Percentiles rank a stretch among this genome's conserved stretches.
phyloP scores from a whole-genome alignment of 805 yeast genomes.

The baker's yeast (Saccharomyces cerevisiae) region DNA sequence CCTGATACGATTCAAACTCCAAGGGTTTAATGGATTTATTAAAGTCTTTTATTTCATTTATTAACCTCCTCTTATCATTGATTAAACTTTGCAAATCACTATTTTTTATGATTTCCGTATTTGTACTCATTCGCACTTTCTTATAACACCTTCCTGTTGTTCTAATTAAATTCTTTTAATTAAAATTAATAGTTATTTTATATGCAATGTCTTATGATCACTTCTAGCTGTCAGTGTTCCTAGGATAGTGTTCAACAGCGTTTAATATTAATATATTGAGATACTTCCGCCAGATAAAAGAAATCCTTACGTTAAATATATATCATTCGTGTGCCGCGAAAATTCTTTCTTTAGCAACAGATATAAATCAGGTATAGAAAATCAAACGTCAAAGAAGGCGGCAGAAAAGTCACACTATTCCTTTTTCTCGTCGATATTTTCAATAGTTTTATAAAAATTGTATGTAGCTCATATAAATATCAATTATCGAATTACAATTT shows the following conservation, averaged over 20 bases:
- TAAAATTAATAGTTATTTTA: not conserved
- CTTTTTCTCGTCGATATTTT: not conserved
- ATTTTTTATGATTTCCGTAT: not conserved
- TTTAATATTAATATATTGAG: not conserved
- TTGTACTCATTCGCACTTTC: not conserved
- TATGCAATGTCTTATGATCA: not conserved
- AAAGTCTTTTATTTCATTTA: constrained; percentile 8
- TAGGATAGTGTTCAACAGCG: not conserved
- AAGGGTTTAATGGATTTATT: constrained; percentile 14
- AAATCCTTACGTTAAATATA: not conserved
- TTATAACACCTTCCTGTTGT: not conserved
- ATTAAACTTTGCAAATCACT: constrained; percentile 4
- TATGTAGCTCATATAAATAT: constrained; percentile 6
- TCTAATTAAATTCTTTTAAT: not conserved
- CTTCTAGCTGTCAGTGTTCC: not conserved
- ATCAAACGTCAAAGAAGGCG: not conserved
- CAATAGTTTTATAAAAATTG: not conserved
- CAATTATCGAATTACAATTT: constrained; percentile 15
- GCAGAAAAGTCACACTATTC: not conserved
- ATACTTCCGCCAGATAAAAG: not conserved
- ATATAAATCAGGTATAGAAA: not conserved
- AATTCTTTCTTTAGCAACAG: not conserved
- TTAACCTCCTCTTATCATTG: constrained; percentile 5
- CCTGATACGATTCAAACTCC: constrained; percentile 31
- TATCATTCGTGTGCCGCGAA: not conserved